phyloP scores from a whole-genome alignment of 805 yeast genomes.

The Candida adriatica region DNA sequence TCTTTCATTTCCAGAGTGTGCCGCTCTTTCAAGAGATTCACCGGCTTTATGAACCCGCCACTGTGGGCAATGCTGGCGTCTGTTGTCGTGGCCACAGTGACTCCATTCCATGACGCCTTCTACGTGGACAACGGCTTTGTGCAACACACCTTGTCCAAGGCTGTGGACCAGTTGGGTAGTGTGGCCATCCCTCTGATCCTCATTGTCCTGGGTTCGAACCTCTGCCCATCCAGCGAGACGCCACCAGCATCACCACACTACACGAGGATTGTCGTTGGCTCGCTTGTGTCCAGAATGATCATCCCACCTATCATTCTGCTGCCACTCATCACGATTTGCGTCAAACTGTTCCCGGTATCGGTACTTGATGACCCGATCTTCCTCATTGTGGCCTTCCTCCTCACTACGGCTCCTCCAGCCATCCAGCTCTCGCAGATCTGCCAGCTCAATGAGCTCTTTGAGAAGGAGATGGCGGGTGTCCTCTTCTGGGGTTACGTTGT shows the following conservation, averaged over 20 bases:
- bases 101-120: constrained; percentile 47
- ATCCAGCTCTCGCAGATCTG: constrained; percentile 78
- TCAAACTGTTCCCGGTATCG: constrained; percentile 56
- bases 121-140: constrained; percentile 55
- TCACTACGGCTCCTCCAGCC: constrained; percentile 79
- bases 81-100: constrained; percentile 62
- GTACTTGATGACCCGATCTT: constrained; percentile 79
- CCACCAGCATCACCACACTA: constrained; percentile 62
- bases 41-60: constrained; percentile 70
- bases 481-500: constrained; percentile 79
- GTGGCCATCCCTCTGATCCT: constrained; percentile 74
- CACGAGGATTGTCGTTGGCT: constrained; percentile 56
- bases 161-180: constrained; percentile 60
- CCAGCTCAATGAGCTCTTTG: constrained; percentile 67
- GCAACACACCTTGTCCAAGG: constrained; percentile 56
- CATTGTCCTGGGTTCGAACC: constrained; percentile 72
- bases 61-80: constrained; percentile 69
- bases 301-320: constrained; percentile 61
- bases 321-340: constrained; percentile 60
- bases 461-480: constrained; percentile 78
- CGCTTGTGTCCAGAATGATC: constrained; percentile 72
- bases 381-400: constrained; percentile 64
- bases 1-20: background rate
- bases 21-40: constrained; percentile 18
- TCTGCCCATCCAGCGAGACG: constrained; percentile 60